Conservation (phyloP, 345 rosid species). For the Euphorbia lathyris region DNA sequence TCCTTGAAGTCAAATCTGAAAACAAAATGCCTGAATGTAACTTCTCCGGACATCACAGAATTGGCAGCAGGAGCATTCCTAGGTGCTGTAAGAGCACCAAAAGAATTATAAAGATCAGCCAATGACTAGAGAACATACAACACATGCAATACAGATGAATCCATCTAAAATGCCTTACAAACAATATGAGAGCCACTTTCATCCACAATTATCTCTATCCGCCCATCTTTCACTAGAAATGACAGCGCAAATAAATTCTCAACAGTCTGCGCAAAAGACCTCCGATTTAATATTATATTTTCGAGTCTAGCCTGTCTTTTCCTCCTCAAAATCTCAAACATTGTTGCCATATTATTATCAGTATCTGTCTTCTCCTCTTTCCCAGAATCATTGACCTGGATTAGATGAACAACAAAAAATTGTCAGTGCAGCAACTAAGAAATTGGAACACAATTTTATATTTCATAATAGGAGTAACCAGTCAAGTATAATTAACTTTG, state of each 20-base stretch:
- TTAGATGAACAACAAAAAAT: not conserved
- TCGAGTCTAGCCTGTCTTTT: slow-evolving; percentile 62
- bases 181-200: slow-evolving; percentile 63
- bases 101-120: not conserved
- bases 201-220: slow-evolving; percentile 58
- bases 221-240: slow-evolving; percentile 85
- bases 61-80: slow-evolving; percentile 72
- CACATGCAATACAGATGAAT: not conserved
- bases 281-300: slow-evolving; percentile 62
- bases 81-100: slow-evolving; percentile 47
- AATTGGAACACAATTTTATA: not conserved
- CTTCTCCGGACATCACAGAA: slow-evolving; percentile 57
- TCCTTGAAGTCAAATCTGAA: slow-evolving; percentile 85
- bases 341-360: slow-evolving; percentile 66
- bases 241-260: slow-evolving; percentile 91
- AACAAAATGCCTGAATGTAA: slow-evolving; percentile 65
- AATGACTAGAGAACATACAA: not conserved
- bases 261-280: slow-evolving; percentile 83
- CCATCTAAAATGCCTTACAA: slow-evolving; percentile 42
- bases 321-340: slow-evolving; percentile 65
- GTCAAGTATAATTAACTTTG: not conserved
- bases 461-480: not conserved
- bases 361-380: slow-evolving; percentile 78
- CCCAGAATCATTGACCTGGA: slow-evolving; percentile 56
- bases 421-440: slow-evolving; percentile 1